Conservation (phyloP, 805 yeast species). For the Pichia deserticola region DNA sequence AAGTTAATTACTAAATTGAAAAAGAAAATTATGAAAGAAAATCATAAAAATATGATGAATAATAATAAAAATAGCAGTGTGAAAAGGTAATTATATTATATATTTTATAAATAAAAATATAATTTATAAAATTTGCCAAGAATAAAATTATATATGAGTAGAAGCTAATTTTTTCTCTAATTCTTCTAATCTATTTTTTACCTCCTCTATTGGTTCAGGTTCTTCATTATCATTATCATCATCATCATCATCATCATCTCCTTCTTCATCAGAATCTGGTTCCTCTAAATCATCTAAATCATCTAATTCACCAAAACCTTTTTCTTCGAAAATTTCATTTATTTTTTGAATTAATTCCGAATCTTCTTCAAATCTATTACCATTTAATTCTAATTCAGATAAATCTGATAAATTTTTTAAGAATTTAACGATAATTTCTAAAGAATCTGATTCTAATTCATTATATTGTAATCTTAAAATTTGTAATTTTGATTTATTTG, state of each 20-base stretch:
- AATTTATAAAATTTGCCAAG: too few relatives aligned
- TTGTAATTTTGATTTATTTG: conserved; percentile 37
- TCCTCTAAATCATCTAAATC: conserved; percentile 95
- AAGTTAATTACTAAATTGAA: conserved; percentile 34
- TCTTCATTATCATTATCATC: conserved; percentile 47
- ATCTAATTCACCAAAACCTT: conserved; percentile 78
- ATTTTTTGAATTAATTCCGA: conserved; percentile 59
- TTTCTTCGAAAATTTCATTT: conserved; percentile 52
- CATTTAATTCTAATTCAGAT: conserved; percentile 74
- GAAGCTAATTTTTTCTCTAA: conserved; percentile 45
- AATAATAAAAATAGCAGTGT: background rate
- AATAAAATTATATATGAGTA: conserved; percentile 17
- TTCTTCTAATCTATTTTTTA: conserved; percentile 28
- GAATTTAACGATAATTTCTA: conserved; percentile 51
- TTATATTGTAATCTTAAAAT: conserved; percentile 76
- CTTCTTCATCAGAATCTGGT: conserved; percentile 60
- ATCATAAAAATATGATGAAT: background rate
- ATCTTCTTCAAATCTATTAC: conserved; percentile 90
- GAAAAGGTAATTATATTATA: too few relatives aligned
- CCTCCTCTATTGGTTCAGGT: conserved; percentile 39
- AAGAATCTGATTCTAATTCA: conserved; percentile 65
- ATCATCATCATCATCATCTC: conserved; percentile 53
- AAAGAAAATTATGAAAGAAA: conserved; percentile 13
- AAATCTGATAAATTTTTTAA: conserved; percentile 52
- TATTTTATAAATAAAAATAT: too few relatives aligned